Conservation (phyloP, 2,329 filamentous ascomycete species). For the Drechslerella coelobrocha region DNA sequence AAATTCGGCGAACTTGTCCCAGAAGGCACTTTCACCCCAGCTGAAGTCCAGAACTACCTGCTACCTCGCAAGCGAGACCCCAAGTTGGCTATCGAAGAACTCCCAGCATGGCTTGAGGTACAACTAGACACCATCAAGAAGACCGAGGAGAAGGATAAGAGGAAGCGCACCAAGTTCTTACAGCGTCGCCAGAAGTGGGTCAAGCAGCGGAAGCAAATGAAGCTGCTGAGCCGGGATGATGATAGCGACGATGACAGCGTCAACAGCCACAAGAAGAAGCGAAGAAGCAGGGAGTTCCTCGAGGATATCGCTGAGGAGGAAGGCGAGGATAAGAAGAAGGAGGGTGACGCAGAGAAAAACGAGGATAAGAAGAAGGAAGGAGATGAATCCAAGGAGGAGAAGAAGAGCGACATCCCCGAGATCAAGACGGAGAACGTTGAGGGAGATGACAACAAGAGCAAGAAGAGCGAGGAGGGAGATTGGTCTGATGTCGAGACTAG, state of each 20-base stretch:
- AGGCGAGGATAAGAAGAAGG: slow-evolving; percentile 37
- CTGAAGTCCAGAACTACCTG: slow-evolving; percentile 63
- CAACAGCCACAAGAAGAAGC: slow-evolving; percentile 25
- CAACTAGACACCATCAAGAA: slow-evolving; percentile 44
- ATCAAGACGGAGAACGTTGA: slow-evolving; percentile 40
- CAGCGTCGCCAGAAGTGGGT: slow-evolving; percentile 53
- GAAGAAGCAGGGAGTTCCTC: slow-evolving; percentile 43
- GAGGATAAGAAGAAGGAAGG: slow-evolving; percentile 1
- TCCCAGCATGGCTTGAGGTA: slow-evolving; percentile 58
- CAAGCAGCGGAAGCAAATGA: slow-evolving; percentile 53
- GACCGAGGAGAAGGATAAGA: slow-evolving; percentile 54
- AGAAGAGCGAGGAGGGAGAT: slow-evolving; percentile 50
- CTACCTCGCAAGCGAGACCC: slow-evolving; percentile 61
- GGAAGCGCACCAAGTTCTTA: slow-evolving; percentile 52
- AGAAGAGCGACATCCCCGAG: slow-evolving; percentile 19
- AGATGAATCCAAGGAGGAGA: neutral
- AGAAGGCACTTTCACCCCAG: slow-evolving; percentile 62
- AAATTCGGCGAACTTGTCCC: slow-evolving; percentile 66
- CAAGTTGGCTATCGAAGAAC: slow-evolving; percentile 56
- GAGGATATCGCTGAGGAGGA: slow-evolving; percentile 47
- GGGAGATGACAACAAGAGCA: slow-evolving; percentile 49
- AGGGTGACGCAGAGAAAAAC: neutral
- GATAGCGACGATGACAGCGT: slow-evolving; percentile 51
- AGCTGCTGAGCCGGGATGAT: slow-evolving; percentile 31
- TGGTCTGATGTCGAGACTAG: slow-evolving; percentile 50